These are phyloP conservation scores for Chrysophaeum taylorii DNA, from an alignment of 352 stramenopile species.

Conservation along the genomic window DNA sequence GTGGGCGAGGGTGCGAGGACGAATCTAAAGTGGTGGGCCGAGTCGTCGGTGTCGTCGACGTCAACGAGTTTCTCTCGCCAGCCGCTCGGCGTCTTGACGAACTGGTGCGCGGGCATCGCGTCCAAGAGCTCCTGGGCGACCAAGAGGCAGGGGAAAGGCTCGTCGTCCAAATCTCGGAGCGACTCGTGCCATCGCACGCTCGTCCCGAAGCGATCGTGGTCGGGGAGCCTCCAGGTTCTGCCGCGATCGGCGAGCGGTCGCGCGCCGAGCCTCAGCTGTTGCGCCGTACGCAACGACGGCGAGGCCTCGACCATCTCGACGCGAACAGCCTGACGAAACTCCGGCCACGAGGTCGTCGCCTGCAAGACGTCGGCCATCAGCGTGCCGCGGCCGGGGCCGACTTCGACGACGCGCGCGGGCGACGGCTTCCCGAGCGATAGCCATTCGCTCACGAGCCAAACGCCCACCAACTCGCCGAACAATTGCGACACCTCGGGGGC, in stretches of 20 bases:
- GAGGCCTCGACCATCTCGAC: slow-evolving; percentile 54
- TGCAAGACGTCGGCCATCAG: slow-evolving; percentile 84
- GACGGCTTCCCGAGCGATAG: slow-evolving; percentile 31
- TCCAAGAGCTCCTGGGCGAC: slow-evolving; percentile 88
- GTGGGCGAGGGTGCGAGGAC: slow-evolving; percentile 79
- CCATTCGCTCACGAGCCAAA: slow-evolving; percentile 54
- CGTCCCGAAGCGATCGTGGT: slow-evolving; percentile 4
- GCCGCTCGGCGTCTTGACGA: slow-evolving; percentile 79
- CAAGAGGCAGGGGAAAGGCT: slow-evolving; percentile 63
- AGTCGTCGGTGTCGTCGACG: slow-evolving; percentile 60
- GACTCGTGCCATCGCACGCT: slow-evolving; percentile 62
- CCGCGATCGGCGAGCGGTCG: slow-evolving; percentile 28
- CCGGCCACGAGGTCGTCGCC: slow-evolving; percentile 65
- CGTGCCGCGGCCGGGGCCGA: slow-evolving; percentile 72
- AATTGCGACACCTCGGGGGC: slow-evolving; percentile 57
- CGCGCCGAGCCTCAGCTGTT: slow-evolving; percentile 63
- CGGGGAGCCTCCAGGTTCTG: slow-evolving; percentile 6
- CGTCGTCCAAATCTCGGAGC: slow-evolving; percentile 45
- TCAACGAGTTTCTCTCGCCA: slow-evolving; percentile 86
- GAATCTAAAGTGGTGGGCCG: slow-evolving; percentile 84
- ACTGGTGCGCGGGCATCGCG: slow-evolving; percentile 81
- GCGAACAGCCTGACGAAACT: slow-evolving; percentile 39
- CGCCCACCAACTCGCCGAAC: slow-evolving; percentile 55
- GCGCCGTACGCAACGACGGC: slow-evolving; percentile 65
- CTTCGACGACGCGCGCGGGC: slow-evolving; percentile 50